These are phyloP conservation scores for Leishmania aethiopica DNA, from an alignment of 208 protist species.

Conservation along the genomic window DNA sequence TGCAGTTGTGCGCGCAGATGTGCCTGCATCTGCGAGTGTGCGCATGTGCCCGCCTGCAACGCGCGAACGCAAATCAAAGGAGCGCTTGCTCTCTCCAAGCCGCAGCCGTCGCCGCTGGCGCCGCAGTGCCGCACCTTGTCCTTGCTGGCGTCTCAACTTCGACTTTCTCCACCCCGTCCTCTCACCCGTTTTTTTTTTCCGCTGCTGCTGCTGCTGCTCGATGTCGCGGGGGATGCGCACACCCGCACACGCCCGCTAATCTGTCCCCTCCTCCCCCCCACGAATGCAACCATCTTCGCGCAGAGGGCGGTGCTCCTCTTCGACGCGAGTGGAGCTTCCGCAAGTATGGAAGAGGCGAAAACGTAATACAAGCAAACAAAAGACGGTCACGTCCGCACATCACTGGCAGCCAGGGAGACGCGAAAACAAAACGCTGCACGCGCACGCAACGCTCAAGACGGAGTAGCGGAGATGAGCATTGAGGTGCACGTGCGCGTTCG, in stretches of 20 bases:
- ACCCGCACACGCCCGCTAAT: background rate
- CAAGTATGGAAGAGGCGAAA: background rate
- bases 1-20: background rate
- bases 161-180: background rate
- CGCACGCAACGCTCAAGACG: background rate
- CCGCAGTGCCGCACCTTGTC: background rate
- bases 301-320: background rate
- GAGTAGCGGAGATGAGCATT: conserved; percentile 63
- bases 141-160: background rate
- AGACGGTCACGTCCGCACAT: background rate
- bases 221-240: background rate
- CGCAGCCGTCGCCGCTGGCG: background rate
- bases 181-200: background rate
- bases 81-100: background rate
- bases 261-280: background rate
- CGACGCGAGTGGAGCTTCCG: background rate
- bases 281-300: background rate
- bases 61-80: background rate
- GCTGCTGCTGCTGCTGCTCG: background rate
- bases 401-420: background rate
- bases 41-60: background rate
- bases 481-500: conserved; percentile 89
- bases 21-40: background rate
- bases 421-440: background rate
- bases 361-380: background rate